Evolutionary conservation across 2,329 filamentous ascomycete genomes (phyloP), one percentile per base, ranked within the genome.

Genomic region (Metarhizium guizhouense): DNA sequence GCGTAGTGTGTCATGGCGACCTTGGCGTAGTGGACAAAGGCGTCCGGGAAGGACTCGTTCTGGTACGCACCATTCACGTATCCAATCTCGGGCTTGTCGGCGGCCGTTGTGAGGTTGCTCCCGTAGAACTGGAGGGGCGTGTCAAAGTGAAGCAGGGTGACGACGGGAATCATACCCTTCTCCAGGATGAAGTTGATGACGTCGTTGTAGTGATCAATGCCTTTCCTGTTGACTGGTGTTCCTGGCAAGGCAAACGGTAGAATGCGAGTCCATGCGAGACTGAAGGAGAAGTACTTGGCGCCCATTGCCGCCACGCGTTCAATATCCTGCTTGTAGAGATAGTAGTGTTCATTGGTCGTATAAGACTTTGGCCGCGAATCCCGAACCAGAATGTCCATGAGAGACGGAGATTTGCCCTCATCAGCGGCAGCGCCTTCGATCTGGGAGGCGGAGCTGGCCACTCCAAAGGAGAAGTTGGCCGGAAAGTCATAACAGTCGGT

Each of bases 251-350:
- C 74, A 59, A 81, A 82, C 0, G 79, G 79, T 10, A 82, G 61
- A 45, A 82, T 78, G 6, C 78, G 68, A 2, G 75, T 70, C 78
- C 78, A 81, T 0, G 76, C 66, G 54, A 81, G 77, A 4, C 74
- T 76, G 58, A 80, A 81, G 3, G 76, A 75, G 63, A 78, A 80
- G 51, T 78, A 74, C 48, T 72, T 72, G 8, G 79, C 71, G 0
- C 79, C 79, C 64, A 82, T 72, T 3, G 75, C 70, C 1, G 78
- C 77, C 8, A 81, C 68, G 0, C 78, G 72, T 56, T 76, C 77
- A 47, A 82, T 79, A 47, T 81, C 76, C 64, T 81, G 79, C 63
- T 80, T 81, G 61, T 81, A 82, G 7, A 78, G 65, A 57, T 79
- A 81, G 62, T 81, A 81, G 55, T 80, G 73, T 65, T 78, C 76